Conservation (phyloP, 1,139 yeast genomes). For the Waltiozyma sp. region DNA sequence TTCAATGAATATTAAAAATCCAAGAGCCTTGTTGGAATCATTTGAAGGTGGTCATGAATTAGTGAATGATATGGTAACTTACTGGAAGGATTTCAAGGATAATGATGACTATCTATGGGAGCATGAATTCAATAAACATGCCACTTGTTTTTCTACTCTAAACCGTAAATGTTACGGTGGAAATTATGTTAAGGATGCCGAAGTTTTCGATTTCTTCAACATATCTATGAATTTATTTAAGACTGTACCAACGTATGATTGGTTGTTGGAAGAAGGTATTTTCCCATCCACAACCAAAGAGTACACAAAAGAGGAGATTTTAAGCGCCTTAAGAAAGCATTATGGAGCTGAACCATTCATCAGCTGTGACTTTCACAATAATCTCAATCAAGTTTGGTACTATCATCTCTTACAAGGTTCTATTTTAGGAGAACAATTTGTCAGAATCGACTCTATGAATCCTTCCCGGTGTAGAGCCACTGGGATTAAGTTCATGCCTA, state of each 20-base stretch:
- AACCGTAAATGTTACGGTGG: slow-evolving; percentile 47
- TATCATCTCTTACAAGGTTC: slow-evolving; percentile 75
- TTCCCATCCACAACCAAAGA: slow-evolving; percentile 50
- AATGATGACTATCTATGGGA: slow-evolving; percentile 73
- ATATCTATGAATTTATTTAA: slow-evolving; percentile 55
- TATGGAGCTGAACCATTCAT: slow-evolving; percentile 58
- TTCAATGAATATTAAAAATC: slow-evolving; percentile 43
- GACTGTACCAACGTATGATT: slow-evolving; percentile 58
- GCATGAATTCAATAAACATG: slow-evolving; percentile 94
- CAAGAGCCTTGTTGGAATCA: slow-evolving; percentile 36
- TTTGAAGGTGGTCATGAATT: slow-evolving; percentile 35
- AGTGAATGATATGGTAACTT: slow-evolving; percentile 41
- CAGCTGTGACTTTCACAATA: slow-evolving; percentile 57
- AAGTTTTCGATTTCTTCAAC: slow-evolving; percentile 71
- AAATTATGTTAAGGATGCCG: slow-evolving; percentile 29
- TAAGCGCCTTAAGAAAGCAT: slow-evolving; percentile 46
- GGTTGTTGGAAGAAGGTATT: slow-evolving; percentile 58
- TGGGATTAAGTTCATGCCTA: slow-evolving; percentile 72
- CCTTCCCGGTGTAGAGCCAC: slow-evolving; percentile 47
- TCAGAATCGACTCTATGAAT: slow-evolving; percentile 49
- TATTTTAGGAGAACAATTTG: slow-evolving; percentile 50
- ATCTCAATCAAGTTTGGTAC: slow-evolving; percentile 85
- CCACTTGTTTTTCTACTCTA: slow-evolving; percentile 80
- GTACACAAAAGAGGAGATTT: slow-evolving; percentile 55
- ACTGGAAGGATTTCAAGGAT: slow-evolving; percentile 77